These are phyloP conservation scores for Trypanosoma boissoni DNA, from an alignment of 208 protist species.

Conservation along the genomic window DNA sequence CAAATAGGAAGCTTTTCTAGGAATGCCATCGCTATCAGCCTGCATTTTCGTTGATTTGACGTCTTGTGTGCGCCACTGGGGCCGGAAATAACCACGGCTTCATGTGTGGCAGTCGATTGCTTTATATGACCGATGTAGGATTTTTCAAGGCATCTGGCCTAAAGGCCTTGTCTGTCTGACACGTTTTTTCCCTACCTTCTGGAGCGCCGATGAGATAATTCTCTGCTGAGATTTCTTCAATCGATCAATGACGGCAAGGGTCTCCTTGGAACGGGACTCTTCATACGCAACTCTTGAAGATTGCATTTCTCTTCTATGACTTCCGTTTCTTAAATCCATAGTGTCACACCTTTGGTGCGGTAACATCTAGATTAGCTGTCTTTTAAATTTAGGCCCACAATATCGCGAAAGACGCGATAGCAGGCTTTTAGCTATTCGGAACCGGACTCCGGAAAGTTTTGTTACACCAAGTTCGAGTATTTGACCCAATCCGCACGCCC, in stretches of 20 bases:
- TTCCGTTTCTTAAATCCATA: not conserved
- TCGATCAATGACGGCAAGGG: not conserved
- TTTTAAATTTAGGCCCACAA: not conserved
- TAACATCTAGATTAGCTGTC: not conserved
- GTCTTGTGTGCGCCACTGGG: not conserved
- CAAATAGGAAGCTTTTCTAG: not conserved
- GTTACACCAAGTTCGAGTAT: not conserved
- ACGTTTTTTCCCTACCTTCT: conserved; percentile 1
- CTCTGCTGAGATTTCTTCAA: not conserved
- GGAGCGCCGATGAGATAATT: not conserved
- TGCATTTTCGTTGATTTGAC: not conserved
- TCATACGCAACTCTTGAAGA: not conserved
- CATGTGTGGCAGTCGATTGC: not conserved
- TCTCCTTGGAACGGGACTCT: not conserved
- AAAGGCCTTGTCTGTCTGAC: not conserved
- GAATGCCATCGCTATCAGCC: not conserved
- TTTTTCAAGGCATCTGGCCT: conserved; percentile 1
- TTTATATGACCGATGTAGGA: not conserved
- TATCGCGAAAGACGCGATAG: not conserved
- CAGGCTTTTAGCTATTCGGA: not conserved
- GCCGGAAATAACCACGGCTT: not conserved
- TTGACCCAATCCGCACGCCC: not conserved
- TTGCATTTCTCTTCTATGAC: not conserved
- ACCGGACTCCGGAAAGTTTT: not conserved
- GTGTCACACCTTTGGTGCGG: not conserved